Conservation (phyloP, 2,329 filamentous ascomycete genomes). For the Rhinocladiella similis region DNA sequence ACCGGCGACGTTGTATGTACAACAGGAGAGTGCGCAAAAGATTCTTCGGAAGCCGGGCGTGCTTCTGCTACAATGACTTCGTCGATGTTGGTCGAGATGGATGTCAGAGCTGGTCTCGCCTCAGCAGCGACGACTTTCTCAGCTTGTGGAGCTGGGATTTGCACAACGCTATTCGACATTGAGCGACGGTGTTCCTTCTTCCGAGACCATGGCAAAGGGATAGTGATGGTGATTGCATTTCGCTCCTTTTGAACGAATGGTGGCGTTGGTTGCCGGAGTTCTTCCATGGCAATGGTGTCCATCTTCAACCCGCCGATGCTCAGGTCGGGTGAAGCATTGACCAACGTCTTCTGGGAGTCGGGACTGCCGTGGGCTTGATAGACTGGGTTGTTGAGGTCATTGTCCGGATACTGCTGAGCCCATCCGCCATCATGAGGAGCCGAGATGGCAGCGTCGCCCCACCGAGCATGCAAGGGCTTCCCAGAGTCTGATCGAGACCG, state of each 20-base stretch:
- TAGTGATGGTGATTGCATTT: conserved; percentile 23
- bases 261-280: conserved; percentile 4
- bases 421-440: conserved; percentile 44
- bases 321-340: conserved; percentile 20
- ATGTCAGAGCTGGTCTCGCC: conserved; percentile 1
- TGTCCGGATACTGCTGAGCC: conserved; percentile 31
- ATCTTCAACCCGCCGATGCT: conserved; percentile 6
- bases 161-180: conserved; percentile 8
- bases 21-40: conserved; percentile 13
- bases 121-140: conserved; percentile 6
- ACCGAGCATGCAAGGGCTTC: conserved; percentile 37
- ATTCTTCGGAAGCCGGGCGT: conserved; percentile 4
- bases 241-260: conserved; percentile 18
- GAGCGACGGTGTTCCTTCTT: conserved; percentile 21
- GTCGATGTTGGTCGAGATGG: conserved; percentile 11
- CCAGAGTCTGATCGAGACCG: conserved; percentile 21
- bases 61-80: conserved; percentile 20
- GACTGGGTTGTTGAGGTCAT: conserved; percentile 8
- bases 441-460: conserved; percentile 42
- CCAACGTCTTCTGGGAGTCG: conserved; percentile 24
- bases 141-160: background rate
- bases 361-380: conserved; percentile 21
- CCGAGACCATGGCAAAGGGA: conserved; percentile 23
- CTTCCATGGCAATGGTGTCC: conserved; percentile 2
- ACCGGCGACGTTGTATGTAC: conserved; percentile 19